Conservation (phyloP, 108 stramenopile genomes). For the Skeletonema marinoi region DNA sequence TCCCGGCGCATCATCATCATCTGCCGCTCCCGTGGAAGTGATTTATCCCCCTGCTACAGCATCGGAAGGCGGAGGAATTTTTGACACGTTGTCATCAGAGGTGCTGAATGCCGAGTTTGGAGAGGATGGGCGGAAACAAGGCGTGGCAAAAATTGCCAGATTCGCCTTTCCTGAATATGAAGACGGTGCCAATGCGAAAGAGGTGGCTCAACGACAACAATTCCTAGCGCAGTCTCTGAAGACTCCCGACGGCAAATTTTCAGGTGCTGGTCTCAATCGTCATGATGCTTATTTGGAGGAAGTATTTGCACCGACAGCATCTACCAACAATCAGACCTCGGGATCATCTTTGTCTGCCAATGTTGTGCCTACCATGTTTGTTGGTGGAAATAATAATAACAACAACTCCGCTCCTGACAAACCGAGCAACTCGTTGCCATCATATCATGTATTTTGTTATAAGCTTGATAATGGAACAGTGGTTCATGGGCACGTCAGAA, state of each 20-base stretch:
- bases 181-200: conserved; percentile 23
- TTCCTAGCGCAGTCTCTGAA: not conserved
- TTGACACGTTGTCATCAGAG: conserved; percentile 10
- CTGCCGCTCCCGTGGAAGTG: conserved; percentile 3
- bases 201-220: conserved; percentile 20
- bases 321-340: not conserved
- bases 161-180: conserved; percentile 54
- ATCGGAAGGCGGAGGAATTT: not conserved
- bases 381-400: not conserved
- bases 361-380: not conserved
- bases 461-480: conserved; percentile 25
- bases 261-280: conserved; percentile 21
- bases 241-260: conserved; percentile 5
- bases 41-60: conserved; percentile 13
- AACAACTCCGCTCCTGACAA: not conserved
- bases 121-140: conserved; percentile 1
- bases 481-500: conserved; percentile 47
- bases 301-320: not conserved
- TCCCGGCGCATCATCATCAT: conserved; percentile 17
- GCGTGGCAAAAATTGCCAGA: conserved; percentile 29
- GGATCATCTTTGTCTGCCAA: not conserved
- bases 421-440: conserved; percentile 16
- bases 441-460: conserved; percentile 40
- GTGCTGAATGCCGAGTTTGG: conserved; percentile 21
- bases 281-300: conserved; percentile 35